A percentile compares a stretch with the other conserved stretches of the same genome.
Conservation (phyloP, 2,329 filamentous ascomycete genomes). For the Fusarium ramigenum region DNA sequence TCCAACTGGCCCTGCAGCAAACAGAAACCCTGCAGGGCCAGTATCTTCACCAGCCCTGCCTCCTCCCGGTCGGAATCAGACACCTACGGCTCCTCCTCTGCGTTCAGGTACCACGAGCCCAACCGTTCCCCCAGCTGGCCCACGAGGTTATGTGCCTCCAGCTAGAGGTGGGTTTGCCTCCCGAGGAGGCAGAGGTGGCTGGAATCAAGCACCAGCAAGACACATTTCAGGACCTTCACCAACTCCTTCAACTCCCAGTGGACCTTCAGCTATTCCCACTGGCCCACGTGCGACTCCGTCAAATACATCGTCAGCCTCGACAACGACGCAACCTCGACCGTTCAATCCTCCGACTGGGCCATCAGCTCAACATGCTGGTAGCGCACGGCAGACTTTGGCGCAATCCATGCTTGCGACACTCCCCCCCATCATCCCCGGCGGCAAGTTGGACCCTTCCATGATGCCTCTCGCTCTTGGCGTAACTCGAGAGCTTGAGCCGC, state of each 20-base stretch:
- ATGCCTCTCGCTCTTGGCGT: conserved; percentile 58
- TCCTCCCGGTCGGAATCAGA: conserved; percentile 48
- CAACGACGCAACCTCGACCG: conserved; percentile 54
- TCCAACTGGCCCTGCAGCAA: conserved; percentile 55
- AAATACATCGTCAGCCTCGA: conserved; percentile 49
- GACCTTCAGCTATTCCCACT: conserved; percentile 57
- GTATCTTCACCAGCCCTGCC: conserved; percentile 48
- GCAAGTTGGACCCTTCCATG: conserved; percentile 61
- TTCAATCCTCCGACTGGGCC: conserved; percentile 69
- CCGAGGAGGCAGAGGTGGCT: conserved; percentile 58
- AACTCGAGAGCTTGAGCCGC: conserved; percentile 63
- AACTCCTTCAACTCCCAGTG: conserved; percentile 53
- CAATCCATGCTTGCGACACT: conserved; percentile 63
- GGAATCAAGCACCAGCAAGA: conserved; percentile 50
- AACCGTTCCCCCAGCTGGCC: conserved; percentile 62
- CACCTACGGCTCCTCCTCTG: conserved; percentile 46
- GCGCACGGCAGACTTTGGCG: conserved; percentile 57
- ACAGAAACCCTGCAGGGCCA: conserved; percentile 52
- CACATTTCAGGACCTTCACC: conserved; percentile 49
- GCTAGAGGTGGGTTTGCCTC: conserved; percentile 55
- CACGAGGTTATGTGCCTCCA: conserved; percentile 62
- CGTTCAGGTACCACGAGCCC: conserved; percentile 56
- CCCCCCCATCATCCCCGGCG: conserved; percentile 62
- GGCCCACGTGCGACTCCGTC: conserved; percentile 54
- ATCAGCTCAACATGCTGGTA: conserved; percentile 50